These are phyloP conservation scores for Ballota nigra DNA, from an alignment of 257 asterid genomes.

Conservation along the genomic window DNA sequence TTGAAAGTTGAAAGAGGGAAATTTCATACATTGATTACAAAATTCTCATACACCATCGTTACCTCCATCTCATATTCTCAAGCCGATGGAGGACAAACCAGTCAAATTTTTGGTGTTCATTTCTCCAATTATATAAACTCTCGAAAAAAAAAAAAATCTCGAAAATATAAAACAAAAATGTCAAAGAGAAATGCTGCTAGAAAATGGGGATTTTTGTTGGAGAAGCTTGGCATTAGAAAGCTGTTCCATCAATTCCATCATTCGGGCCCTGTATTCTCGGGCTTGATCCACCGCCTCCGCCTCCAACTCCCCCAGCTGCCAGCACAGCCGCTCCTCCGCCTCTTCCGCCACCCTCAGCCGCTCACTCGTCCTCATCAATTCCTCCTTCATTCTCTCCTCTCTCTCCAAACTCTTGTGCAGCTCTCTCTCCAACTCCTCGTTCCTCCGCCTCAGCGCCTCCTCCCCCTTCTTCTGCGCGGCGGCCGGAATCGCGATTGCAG, in stretches of 20 bases:
- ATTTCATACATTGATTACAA: too few relatives aligned
- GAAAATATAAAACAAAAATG: too few relatives aligned
- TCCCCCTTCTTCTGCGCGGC: constrained; percentile 19
- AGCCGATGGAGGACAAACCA: too few relatives aligned
- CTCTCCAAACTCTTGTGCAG: constrained; percentile 51
- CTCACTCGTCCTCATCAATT: constrained; percentile 37
- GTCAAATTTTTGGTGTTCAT: too few relatives aligned
- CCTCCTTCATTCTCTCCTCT: constrained; percentile 56
- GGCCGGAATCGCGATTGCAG: constrained; percentile 34
- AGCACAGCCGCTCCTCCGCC: constrained; percentile 84
- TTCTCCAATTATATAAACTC: neutral
- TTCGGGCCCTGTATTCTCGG: constrained; percentile 42
- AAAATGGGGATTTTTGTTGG: constrained; percentile 17
- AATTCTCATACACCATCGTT: too few relatives aligned
- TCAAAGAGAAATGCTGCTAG: constrained; percentile 27
- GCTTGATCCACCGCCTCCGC: constrained; percentile 77
- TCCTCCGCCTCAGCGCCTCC: constrained; percentile 51
- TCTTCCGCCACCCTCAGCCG: constrained; percentile 79
- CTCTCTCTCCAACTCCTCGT: constrained; percentile 69
- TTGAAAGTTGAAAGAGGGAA: too few relatives aligned
- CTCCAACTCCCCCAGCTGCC: constrained; percentile 81
- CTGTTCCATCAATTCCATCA: constrained; percentile 46
- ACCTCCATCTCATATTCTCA: too few relatives aligned
- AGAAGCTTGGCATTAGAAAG: constrained; percentile 43
- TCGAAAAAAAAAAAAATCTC: neutral